Evolutionary conservation across 352 stramenopile genomes (phyloP).

Genomic region (Phytophthora chlamydospora): DNA sequence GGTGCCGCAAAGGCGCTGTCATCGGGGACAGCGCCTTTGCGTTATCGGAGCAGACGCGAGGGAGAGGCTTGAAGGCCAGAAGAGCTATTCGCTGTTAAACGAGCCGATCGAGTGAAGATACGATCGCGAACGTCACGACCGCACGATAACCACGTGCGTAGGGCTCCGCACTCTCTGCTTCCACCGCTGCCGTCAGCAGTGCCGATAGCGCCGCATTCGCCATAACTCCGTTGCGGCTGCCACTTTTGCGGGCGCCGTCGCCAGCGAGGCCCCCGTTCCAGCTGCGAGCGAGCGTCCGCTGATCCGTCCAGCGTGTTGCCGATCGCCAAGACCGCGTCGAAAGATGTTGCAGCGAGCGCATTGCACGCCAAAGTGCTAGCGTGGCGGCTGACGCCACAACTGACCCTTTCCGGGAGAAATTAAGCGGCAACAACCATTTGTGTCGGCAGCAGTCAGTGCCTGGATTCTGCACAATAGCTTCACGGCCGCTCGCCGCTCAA

Average conservation of each 20-base stretch:
- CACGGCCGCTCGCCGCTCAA: neutral
- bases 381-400: constrained; percentile 10
- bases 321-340: constrained; percentile 12
- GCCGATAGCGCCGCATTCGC: neutral
- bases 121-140: neutral
- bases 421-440: constrained; percentile 6
- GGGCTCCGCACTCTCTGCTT: neutral
- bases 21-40: neutral
- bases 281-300: constrained; percentile 12
- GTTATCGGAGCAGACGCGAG: neutral
- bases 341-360: constrained; percentile 21
- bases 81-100: constrained; percentile 9
- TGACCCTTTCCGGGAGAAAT: constrained; percentile 18
- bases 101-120: constrained; percentile 10
- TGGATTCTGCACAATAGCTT: constrained; percentile 33
- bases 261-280: neutral
- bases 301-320: constrained; percentile 34
- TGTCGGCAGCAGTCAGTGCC: constrained; percentile 13
- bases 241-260: too few relatives aligned
- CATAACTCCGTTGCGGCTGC: neutral
- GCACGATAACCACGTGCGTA: constrained; percentile 22
- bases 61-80: neutral
- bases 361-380: neutral
- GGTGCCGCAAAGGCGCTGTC: too few relatives aligned
- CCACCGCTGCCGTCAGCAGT: neutral